phyloP scores from a whole-genome alignment of 1,139 yeast species.

The Meyerozyma elateridarum region DNA sequence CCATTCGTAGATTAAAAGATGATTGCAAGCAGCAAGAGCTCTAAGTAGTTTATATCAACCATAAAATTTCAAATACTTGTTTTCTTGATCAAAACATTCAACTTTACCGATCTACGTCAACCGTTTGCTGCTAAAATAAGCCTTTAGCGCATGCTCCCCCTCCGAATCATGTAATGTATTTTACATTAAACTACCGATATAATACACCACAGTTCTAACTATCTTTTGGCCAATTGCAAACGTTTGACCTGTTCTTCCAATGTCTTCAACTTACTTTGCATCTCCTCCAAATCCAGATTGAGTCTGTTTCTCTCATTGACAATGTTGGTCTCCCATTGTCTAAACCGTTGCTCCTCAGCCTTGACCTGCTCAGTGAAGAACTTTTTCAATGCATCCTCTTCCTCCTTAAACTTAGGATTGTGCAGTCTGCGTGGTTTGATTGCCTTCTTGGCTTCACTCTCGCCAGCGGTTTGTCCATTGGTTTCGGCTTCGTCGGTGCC shows the following conservation, averaged over 20 bases:
- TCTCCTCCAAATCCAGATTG: slow-evolving; percentile 87
- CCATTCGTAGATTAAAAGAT: too few species aligned
- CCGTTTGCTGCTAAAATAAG: too few species aligned
- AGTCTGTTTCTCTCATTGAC: slow-evolving; percentile 91
- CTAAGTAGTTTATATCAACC: too few species aligned
- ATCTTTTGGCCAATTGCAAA: slow-evolving; percentile 51
- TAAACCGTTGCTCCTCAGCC: slow-evolving; percentile 93
- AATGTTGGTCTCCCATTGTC: slow-evolving; percentile 97
- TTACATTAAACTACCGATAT: background rate
- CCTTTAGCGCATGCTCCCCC: background rate
- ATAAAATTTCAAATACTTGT: too few species aligned
- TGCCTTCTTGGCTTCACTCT: slow-evolving; percentile 30
- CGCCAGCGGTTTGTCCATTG: slow-evolving; percentile 22
- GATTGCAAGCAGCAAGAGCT: too few species aligned
- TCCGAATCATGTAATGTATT: too few species aligned
- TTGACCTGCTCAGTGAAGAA: slow-evolving; percentile 98
- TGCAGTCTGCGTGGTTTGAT: slow-evolving; percentile 54
- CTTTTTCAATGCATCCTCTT: slow-evolving; percentile 89
- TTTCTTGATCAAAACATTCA: too few species aligned
- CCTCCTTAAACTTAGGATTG: slow-evolving; percentile 93
- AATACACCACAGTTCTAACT: slow-evolving; percentile 4
- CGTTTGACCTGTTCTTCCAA: slow-evolving; percentile 71
- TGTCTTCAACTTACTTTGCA: slow-evolving; percentile 67
- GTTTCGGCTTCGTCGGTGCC: slow-evolving; percentile 34
- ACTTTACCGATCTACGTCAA: too few species aligned